Evolutionary conservation across 2,329 filamentous ascomycete species (phyloP), one percentile per base, ranked within the genome.

Genomic region (Pseudogymnoascus sp.): DNA sequence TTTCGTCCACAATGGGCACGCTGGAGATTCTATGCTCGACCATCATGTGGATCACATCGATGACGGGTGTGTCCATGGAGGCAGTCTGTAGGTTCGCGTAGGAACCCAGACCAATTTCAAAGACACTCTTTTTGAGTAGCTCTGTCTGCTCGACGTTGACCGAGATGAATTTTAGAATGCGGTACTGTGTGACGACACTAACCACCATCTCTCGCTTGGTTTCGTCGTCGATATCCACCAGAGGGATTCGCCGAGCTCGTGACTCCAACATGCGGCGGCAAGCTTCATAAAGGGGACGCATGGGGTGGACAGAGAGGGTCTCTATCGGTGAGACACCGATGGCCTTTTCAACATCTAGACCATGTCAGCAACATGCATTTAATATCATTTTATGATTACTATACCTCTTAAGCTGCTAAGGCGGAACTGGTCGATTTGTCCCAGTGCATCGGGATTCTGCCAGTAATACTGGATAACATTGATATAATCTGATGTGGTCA

Each of bases 381-480:
- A 25, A 1, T 34, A 46, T 40, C 46, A 16, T 16, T 23, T 70
- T 68, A 61, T 62, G 64, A 59, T 62, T 61, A n/a, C 62, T 59
- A 37, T 80, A 96, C 93, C 91, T 84, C 93, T 85, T 64, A 99
- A 83, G 73, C 91, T 96, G 78, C 90, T 93, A 66, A 99, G 79
- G 56, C 91, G 88, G 75, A 99, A 97, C 75, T 96, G 90, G 69
- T 97, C 95, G 70, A 99, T 90, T 73, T 93, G 88, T 68, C 88
- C 86, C 66, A 97, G 84, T 64, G 93, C 89, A 69, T 96, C 91
- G 2, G 93, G 95, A 70, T 95, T 96, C 76, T 97, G 93, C 82
- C 92, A 97, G 80, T 99, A 97, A 78, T 99, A 99, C 75, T 97
- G 93, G 42, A 99, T 96, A 64, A 99, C 89, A 73, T 99, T 99